phyloP scores from a whole-genome alignment of 2,329 filamentous ascomycete species.

The Bipolaris bicolor region DNA sequence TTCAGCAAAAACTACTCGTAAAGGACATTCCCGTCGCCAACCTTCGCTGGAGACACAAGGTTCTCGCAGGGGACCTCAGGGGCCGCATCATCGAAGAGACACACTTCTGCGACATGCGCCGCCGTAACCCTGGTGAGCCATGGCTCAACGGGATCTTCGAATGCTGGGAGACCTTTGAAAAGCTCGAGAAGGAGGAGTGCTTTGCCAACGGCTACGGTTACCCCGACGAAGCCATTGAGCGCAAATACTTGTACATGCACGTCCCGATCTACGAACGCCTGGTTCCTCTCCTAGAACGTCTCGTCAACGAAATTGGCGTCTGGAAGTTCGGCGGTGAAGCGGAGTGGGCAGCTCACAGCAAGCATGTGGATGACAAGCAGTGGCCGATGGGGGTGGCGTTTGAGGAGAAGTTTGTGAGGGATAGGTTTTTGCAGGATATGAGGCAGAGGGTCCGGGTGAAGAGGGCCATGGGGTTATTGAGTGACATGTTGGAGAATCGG shows the following conservation, averaged over 20 bases:
- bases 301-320: no score
- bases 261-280: no score
- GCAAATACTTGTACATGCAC: not conserved
- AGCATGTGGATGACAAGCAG: not conserved
- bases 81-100: no score
- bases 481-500: no score
- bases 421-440: not conserved
- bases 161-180: not conserved
- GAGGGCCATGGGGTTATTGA: no score
- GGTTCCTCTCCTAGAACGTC: no score
- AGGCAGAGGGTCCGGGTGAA: no score
- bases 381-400: not conserved
- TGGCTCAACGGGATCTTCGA: not conserved
- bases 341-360: no score
- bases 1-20: no score
- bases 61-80: accelerated
- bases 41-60: no score
- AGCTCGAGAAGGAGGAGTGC: not conserved
- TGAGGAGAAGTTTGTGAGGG: not conserved
- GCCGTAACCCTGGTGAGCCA: not conserved
- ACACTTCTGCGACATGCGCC: not conserved
- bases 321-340: no score
- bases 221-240: not conserved
- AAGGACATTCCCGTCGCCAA: no score
- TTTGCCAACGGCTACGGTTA: not conserved